A percentile compares a stretch with the other conserved stretches of the same genome.
Conservation (phyloP, 208 protist genomes). For the Entamoeba invadens region DNA sequence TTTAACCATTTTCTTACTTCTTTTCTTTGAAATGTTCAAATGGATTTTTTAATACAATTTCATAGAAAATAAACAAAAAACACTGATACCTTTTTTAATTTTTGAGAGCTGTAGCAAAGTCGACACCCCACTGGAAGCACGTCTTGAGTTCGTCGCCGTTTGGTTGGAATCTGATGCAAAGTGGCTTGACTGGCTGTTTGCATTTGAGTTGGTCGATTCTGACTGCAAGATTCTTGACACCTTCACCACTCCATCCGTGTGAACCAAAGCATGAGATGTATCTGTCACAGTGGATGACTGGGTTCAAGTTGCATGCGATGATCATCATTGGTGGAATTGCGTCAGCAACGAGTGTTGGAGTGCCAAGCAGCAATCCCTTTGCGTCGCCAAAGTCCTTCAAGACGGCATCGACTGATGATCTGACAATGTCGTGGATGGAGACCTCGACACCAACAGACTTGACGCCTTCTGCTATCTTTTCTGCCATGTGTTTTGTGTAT, state of each 20-base stretch:
- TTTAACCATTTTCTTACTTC: no score
- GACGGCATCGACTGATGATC: background rate
- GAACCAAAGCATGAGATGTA: conserved; percentile 2
- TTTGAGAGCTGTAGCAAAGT: background rate
- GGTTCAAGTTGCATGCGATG: conserved; percentile 5
- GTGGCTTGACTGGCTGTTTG: background rate
- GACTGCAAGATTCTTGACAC: background rate
- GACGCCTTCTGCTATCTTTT: background rate
- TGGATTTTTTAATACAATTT: no score
- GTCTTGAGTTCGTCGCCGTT: background rate
- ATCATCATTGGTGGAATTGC: background rate
- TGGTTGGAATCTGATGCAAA: background rate
- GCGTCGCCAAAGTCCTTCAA: background rate
- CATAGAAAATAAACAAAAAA: no score
- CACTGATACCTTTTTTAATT: background rate
- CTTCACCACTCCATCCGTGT: conserved; percentile 17
- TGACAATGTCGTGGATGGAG: background rate
- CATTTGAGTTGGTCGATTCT: background rate
- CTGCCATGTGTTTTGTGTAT: background rate
- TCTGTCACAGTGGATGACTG: background rate
- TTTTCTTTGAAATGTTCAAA: no score
- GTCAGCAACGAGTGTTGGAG: conserved; percentile 10
- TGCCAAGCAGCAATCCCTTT: conserved; percentile 1
- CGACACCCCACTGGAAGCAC: background rate
- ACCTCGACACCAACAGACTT: background rate